These are phyloP conservation scores for Citrus sp. DNA, from an alignment of 345 rosid genomes.

Conservation along the genomic window DNA sequence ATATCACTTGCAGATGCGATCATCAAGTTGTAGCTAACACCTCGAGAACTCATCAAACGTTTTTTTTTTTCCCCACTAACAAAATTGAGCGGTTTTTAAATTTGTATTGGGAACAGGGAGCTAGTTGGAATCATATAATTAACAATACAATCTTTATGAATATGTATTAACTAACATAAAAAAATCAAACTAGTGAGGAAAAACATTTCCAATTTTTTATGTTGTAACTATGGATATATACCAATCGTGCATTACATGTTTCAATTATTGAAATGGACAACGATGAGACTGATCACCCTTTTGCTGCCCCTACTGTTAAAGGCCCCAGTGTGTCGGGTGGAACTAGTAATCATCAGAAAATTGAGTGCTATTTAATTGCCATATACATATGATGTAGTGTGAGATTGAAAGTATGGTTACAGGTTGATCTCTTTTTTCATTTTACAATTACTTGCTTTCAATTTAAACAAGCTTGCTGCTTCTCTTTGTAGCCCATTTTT, in stretches of 20 bases:
- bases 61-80: background rate
- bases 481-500: slow-evolving; percentile 20
- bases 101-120: too few relatives aligned
- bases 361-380: slow-evolving; percentile 14
- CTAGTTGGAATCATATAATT: background rate
- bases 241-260: background rate
- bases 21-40: background rate
- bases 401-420: background rate
- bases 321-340: slow-evolving; percentile 18
- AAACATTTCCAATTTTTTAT: background rate
- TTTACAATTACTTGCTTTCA: background rate
- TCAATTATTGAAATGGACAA: slow-evolving; percentile 33
- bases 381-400: background rate
- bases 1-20: background rate
- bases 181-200: background rate
- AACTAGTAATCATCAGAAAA: background rate
- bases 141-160: background rate
- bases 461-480: background rate
- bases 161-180: background rate
- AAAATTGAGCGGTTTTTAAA: background rate
- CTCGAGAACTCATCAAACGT: background rate
- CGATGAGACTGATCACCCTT: background rate
- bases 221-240: background rate
- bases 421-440: background rate
- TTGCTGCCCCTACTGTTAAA: slow-evolving; percentile 16